These are phyloP conservation scores for Trichoderma gracile DNA, from an alignment of 2,329 filamentous ascomycete genomes.

Conservation along the genomic window DNA sequence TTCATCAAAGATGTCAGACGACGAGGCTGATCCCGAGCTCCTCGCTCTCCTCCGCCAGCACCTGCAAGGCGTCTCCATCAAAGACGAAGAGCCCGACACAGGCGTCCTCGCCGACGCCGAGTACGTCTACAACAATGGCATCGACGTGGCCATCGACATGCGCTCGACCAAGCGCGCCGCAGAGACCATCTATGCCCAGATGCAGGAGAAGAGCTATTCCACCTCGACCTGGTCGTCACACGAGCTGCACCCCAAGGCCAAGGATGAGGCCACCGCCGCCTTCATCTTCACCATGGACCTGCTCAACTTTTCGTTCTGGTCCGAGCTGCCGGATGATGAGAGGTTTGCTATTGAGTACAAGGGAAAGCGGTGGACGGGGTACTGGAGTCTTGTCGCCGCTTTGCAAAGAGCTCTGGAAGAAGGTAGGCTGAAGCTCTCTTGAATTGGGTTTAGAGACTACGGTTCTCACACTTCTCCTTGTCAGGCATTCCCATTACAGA, in stretches of 20 bases:
- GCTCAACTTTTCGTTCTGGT: constrained; percentile 98
- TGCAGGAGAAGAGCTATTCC: constrained; percentile 82
- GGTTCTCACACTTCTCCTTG: neutral
- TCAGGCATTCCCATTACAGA: constrained; percentile 63
- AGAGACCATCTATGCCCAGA: constrained; percentile 72
- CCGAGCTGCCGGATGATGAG: constrained; percentile 65
- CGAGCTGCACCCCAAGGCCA: constrained; percentile 82
- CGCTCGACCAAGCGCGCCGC: constrained; percentile 80
- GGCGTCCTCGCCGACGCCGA: constrained; percentile 81
- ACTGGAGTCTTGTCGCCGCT: constrained; percentile 89
- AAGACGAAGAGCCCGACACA: constrained; percentile 67
- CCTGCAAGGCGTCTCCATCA: constrained; percentile 59
- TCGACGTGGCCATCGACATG: constrained; percentile 89
- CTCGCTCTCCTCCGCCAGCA: constrained; percentile 83
- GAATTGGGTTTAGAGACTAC: too few species aligned
- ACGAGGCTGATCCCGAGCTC: constrained; percentile 86
- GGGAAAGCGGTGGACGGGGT: constrained; percentile 84
- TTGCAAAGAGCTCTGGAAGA: constrained; percentile 87
- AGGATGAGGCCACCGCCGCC: constrained; percentile 76
- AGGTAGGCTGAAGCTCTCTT: too few species aligned
- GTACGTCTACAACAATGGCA: constrained; percentile 86
- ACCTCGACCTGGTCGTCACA: constrained; percentile 85
- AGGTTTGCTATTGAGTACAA: constrained; percentile 82
- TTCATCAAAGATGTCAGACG: constrained; percentile 73
- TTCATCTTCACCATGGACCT: constrained; percentile 99